phyloP scores from a whole-genome alignment of 768 basidiomycete genomes.

The Mycena rosella region DNA sequence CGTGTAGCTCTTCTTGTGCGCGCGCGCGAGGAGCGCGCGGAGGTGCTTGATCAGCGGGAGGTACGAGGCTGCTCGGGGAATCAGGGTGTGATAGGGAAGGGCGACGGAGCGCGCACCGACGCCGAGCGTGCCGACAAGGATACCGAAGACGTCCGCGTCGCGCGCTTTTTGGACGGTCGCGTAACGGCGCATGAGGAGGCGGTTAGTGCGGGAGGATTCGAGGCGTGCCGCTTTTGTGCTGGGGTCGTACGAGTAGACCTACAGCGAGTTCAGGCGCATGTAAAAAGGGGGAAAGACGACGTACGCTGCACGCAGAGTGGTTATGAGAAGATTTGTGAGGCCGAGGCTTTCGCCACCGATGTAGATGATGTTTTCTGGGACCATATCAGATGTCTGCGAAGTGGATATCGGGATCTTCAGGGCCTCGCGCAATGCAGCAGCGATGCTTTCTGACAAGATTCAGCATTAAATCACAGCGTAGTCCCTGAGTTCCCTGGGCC shows the following conservation, averaged over 20 bases:
- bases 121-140: slow-evolving; percentile 94
- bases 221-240: slow-evolving; percentile 56
- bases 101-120: slow-evolving; percentile 65
- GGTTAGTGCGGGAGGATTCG: slow-evolving; percentile 81
- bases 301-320: slow-evolving; percentile 76
- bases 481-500: too few relatives aligned
- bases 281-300: slow-evolving; percentile 33
- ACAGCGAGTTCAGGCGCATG: background rate
- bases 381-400: slow-evolving; percentile 9
- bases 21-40: slow-evolving; percentile 72
- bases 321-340: slow-evolving; percentile 89
- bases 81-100: background rate
- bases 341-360: slow-evolving; percentile 86
- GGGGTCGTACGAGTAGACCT: slow-evolving; percentile 89
- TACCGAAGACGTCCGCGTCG: slow-evolving; percentile 94
- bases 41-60: slow-evolving; percentile 87
- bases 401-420: slow-evolving; percentile 20
- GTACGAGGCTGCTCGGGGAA: slow-evolving; percentile 75
- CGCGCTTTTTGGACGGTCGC: slow-evolving; percentile 88
- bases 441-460: slow-evolving; percentile 22
- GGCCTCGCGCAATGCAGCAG: slow-evolving; percentile 45
- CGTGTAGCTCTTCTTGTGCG: slow-evolving; percentile 93
- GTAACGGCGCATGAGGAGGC: slow-evolving; percentile 90
- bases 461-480: background rate
- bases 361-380: slow-evolving; percentile 55